Evolutionary conservation across 2,329 filamentous ascomycete species (phyloP).

Genomic region (Apiospora hydei): DNA sequence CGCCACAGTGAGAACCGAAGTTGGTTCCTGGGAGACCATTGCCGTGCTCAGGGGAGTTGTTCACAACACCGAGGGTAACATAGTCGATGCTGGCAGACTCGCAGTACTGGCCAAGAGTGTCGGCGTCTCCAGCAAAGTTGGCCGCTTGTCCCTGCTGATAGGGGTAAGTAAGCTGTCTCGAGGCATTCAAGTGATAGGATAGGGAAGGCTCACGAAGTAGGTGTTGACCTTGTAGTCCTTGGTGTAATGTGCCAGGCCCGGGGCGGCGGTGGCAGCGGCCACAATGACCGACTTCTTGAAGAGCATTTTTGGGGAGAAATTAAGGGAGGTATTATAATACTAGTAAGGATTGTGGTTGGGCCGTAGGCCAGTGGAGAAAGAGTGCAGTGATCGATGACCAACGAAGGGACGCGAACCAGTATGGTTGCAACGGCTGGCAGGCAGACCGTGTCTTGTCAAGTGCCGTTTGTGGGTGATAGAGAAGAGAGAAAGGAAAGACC

Average conservation of each 20-base stretch:
- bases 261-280: slow-evolving; percentile 33
- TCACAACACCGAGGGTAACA: slow-evolving; percentile 49
- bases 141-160: slow-evolving; percentile 9
- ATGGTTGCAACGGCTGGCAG: slow-evolving; percentile 37
- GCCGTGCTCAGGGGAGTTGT: slow-evolving; percentile 48
- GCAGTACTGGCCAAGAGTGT: slow-evolving; percentile 40
- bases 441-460: slow-evolving; percentile 35
- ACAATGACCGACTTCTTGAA: slow-evolving; percentile 33
- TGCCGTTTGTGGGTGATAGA: slow-evolving; percentile 18
- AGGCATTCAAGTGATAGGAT: not conserved
- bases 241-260: slow-evolving; percentile 30
- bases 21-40: slow-evolving; percentile 46
- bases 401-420: slow-evolving; percentile 41
- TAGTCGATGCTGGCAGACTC: slow-evolving; percentile 46
- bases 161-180: slow-evolving; percentile 6
- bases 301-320: slow-evolving; percentile 31
- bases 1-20: slow-evolving; percentile 48
- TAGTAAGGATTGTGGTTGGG: slow-evolving; percentile 27
- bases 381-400: slow-evolving; percentile 35
- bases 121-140: slow-evolving; percentile 34
- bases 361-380: slow-evolving; percentile 29
- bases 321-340: slow-evolving; percentile 23
- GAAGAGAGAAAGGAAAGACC: slow-evolving; percentile 27
- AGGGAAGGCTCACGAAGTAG: slow-evolving; percentile 35
- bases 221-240: slow-evolving; percentile 37